Evolutionary conservation across 2,329 filamentous ascomycete species (phyloP), one percentile per base, ranked within the genome.

Genomic region (Aspergillus novofumigatus): DNA sequence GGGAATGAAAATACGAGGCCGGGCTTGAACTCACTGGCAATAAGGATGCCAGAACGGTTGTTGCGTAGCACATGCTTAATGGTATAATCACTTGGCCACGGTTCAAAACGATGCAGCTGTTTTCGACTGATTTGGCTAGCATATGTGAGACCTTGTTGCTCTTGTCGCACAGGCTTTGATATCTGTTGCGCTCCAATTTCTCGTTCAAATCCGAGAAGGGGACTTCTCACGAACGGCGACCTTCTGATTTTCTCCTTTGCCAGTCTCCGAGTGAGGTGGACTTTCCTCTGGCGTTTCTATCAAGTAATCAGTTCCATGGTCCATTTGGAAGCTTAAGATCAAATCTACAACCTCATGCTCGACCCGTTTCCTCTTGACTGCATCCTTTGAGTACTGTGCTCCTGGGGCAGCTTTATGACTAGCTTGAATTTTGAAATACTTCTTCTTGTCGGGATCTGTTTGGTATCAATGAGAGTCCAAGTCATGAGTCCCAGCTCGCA

Each of bases 391-490:
- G 75, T 86, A 88, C 17, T 78, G 72, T 0, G 81, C 77, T 7
- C 70, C 72, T 1, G 75, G 61, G 0, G 84, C 79, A 0, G 83
- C 83, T 17, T 78, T 78, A 59, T 79, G 75, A 53, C 74, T 77
- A 25, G 74, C 65, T 67, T 88, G 83, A 51, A 90, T 82, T 64
- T 84, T 86, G 72, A 89, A 90, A 66, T 89, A 90, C 61, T 84
- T 87, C 41, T 80, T 81, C 69, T 84, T 88, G 47, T 80, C 79
- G 11, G 71, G 62, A 57, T 77, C 75, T 77, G 59, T 21, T 25
- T 53, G n/a, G 21, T 26, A 14, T 53, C 38, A 14, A 28, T 38
- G 51, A 25, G 29, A 38, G 26, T 48, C 28, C 52, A 8, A 17
- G 14, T 17, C 23, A 17, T 3, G 17, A 20, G 21, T 38, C 14